Conservation (phyloP, 2,329 filamentous ascomycete genomes). For the Coniochaeta prunicola region DNA sequence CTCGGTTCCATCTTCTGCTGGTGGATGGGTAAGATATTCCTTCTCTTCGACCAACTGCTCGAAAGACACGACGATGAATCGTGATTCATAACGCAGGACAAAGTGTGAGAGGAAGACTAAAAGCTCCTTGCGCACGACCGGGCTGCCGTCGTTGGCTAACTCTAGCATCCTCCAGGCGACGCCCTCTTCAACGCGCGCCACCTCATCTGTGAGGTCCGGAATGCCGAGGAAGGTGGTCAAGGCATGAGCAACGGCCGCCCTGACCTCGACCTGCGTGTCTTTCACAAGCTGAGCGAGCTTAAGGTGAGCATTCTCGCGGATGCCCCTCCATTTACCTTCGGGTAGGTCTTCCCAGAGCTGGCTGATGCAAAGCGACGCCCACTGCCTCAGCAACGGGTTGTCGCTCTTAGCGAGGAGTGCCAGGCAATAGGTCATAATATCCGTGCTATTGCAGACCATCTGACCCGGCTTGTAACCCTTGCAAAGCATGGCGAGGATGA, state of each 20-base stretch:
- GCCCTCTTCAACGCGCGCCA: constrained; percentile 83
- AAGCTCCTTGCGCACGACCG: constrained; percentile 88
- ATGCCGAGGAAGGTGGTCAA: constrained; percentile 93
- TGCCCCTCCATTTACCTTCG: constrained; percentile 94
- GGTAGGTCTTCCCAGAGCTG: constrained; percentile 88
- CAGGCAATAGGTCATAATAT: constrained; percentile 84
- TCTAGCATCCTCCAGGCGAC: constrained; percentile 84
- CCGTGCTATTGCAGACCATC: constrained; percentile 81
- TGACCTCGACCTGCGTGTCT: constrained; percentile 85
- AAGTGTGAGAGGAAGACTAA: constrained; percentile 92
- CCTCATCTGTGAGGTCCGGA: constrained; percentile 83
- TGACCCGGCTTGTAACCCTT: constrained; percentile 90
- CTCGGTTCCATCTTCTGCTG: constrained; percentile 47
- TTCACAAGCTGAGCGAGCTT: constrained; percentile 74
- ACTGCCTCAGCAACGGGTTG: constrained; percentile 84
- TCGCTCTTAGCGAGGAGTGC: constrained; percentile 77
- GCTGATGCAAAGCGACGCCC: constrained; percentile 92
- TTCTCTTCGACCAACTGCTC: constrained; percentile 85
- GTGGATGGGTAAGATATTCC: constrained; percentile 54
- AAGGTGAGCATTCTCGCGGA: constrained; percentile 75
- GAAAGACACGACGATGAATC: constrained; percentile 85
- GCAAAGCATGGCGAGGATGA: constrained; percentile 95
- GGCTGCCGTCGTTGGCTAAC: constrained; percentile 90
- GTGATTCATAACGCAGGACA: constrained; percentile 81
- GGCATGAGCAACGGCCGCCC: constrained; percentile 87